These are phyloP conservation scores for Adansonia madagascariensis DNA, from an alignment of 441 rosid species.

Conservation along the genomic window DNA sequence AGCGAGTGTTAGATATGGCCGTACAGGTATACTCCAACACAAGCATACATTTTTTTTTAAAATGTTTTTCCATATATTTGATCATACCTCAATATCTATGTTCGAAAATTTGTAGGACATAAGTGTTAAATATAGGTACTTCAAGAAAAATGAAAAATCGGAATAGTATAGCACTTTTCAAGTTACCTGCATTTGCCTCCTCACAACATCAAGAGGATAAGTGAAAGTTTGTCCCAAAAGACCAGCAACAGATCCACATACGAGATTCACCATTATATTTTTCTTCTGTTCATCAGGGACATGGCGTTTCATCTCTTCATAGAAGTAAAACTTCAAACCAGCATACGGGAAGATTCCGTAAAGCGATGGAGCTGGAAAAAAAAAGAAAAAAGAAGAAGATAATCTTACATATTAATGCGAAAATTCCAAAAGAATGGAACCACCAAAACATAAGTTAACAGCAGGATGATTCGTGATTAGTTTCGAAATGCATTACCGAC, in stretches of 20 bases:
- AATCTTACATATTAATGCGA: slow-evolving; percentile 24
- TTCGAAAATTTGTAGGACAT: no score
- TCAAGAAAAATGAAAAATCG: no score
- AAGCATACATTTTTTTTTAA: no score
- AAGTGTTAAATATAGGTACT: no score
- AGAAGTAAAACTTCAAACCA: slow-evolving; percentile 94
- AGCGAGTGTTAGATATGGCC: no score
- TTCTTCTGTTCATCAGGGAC: slow-evolving; percentile 76
- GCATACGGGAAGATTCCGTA: slow-evolving; percentile 96
- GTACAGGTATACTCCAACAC: no score
- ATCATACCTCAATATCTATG: no score
- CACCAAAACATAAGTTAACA: slow-evolving; percentile 13
- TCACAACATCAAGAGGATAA: slow-evolving; percentile 92
- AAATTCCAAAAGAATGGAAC: slow-evolving; percentile 21
- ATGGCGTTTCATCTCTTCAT: slow-evolving; percentile 89
- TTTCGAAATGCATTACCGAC: slow-evolving; percentile 56
- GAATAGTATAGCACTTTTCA: no score
- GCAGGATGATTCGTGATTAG: slow-evolving; percentile 16
- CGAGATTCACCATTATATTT: slow-evolving; percentile 68
- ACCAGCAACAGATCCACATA: slow-evolving; percentile 87
- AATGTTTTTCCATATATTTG: no score
- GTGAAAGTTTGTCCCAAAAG: slow-evolving; percentile 94
- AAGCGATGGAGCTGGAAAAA: slow-evolving; percentile 76
- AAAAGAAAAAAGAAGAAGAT: not conserved
- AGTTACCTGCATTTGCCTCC: slow-evolving; percentile 96